These are phyloP conservation scores for Cornus kousa DNA, from an alignment of 148 eudicot genomes.

Conservation along the genomic window DNA sequence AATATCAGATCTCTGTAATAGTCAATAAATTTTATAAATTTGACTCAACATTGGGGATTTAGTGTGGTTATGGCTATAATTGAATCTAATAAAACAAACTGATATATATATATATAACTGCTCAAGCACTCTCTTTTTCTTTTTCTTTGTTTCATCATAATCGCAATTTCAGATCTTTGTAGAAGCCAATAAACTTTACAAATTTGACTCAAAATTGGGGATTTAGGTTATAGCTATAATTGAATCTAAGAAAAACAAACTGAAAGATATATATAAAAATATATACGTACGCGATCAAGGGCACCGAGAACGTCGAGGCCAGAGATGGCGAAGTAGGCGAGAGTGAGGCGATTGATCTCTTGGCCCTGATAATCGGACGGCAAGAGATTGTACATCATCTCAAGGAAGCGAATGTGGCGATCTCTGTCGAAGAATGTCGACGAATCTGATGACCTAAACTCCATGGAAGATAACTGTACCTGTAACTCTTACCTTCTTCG, in stretches of 20 bases:
- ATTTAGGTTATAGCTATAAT: not conserved
- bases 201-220: not conserved
- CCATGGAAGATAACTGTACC: not conserved
- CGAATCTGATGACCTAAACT: slow-evolving; percentile 15
- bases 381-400: slow-evolving; percentile 68
- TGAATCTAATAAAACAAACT: too few species aligned
- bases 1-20: too few species aligned
- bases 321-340: slow-evolving; percentile 78
- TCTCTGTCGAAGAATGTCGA: slow-evolving; percentile 40
- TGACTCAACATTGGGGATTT: too few species aligned
- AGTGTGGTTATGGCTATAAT: not conserved
- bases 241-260: not conserved
- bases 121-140: not conserved
- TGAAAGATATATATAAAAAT: not conserved
- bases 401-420: slow-evolving; percentile 48
- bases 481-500: too few species aligned
- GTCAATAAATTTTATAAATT: too few species aligned
- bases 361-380: slow-evolving; percentile 65
- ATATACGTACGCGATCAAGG: slow-evolving; percentile 43
- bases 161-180: not conserved
- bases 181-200: not conserved
- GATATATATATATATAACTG: too few species aligned
- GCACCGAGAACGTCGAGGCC: slow-evolving; percentile 72
- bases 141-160: not conserved
- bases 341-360: slow-evolving; percentile 87